phyloP scores from a whole-genome alignment of 2,329 filamentous ascomycete species.

The Alternaria ventricosa region DNA sequence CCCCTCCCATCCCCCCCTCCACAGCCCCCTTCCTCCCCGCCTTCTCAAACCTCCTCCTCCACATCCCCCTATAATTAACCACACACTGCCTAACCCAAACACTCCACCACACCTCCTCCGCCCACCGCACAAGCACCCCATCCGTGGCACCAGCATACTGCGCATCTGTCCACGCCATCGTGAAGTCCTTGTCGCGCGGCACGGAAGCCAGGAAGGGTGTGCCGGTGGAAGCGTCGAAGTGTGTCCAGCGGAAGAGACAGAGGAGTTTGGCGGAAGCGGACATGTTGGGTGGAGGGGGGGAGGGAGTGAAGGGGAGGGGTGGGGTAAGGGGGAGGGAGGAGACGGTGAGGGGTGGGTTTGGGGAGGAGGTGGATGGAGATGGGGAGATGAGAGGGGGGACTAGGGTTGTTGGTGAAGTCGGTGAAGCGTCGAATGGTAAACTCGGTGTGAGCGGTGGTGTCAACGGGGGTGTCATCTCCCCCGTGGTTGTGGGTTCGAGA shows the following conservation, averaged over 20 bases:
- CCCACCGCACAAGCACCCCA: constrained; percentile 23
- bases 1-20: background rate
- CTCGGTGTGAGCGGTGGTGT: background rate
- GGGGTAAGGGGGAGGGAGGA: constrained; percentile 20
- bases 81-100: constrained; percentile 31
- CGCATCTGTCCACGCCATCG: constrained; percentile 28
- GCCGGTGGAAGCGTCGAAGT: constrained; percentile 21
- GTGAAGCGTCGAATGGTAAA: constrained; percentile 8
- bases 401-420: constrained; percentile 8
- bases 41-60: constrained; percentile 30
- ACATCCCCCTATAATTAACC: constrained; percentile 33
- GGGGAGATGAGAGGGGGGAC: constrained; percentile 19
- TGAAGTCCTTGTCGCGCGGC: constrained; percentile 29
- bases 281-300: constrained; percentile 28
- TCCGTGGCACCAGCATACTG: constrained; percentile 16
- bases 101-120: constrained; percentile 29
- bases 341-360: background rate
- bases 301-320: constrained; percentile 10
- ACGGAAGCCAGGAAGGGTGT: constrained; percentile 15
- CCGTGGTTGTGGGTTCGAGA: background rate
- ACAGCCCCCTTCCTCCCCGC: constrained; percentile 19
- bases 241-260: constrained; percentile 38
- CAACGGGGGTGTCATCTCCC: constrained; percentile 3
- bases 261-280: constrained; percentile 27
- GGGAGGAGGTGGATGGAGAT: background rate